A percentile compares a stretch with the other conserved stretches of the same genome.
These are phyloP conservation scores for Pleurotus djamor DNA, from an alignment of 768 basidiomycete species.

Conservation along the genomic window DNA sequence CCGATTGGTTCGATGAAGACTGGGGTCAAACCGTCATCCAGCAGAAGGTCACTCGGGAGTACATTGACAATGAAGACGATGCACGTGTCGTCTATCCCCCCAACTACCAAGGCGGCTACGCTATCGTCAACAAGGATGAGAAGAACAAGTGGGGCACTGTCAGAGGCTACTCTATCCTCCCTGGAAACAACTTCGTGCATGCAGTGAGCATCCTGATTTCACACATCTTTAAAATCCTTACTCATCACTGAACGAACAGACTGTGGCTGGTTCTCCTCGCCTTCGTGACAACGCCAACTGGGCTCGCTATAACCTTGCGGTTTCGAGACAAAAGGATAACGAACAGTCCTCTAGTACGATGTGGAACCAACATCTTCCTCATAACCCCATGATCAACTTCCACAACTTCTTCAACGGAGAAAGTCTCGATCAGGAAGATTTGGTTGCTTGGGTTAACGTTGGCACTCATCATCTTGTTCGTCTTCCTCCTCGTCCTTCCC, in stretches of 20 bases:
- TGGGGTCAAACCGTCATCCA: conserved; percentile 57
- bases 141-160: conserved; percentile 56
- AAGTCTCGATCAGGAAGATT: conserved; percentile 59
- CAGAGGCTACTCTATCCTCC: conserved; percentile 61
- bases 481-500: no score
- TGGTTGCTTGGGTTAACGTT: conserved; percentile 66
- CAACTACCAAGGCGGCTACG: conserved; percentile 58
- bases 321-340: conserved; percentile 56
- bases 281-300: conserved; percentile 62
- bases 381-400: conserved; percentile 52
- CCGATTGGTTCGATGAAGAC: conserved; percentile 60
- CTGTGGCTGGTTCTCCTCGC: conserved; percentile 57
- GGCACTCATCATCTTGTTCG: conserved; percentile 58
- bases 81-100: conserved; percentile 46
- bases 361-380: conserved; percentile 68
- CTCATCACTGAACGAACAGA: conserved; percentile 25
- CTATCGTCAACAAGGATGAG: conserved; percentile 52
- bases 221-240: background rate
- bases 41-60: conserved; percentile 45
- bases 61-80: conserved; percentile 50
- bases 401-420: conserved; percentile 65
- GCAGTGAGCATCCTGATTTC: conserved; percentile 25
- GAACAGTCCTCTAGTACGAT: conserved; percentile 55
- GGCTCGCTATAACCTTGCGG: conserved; percentile 61
- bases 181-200: conserved; percentile 53